phyloP scores from a whole-genome alignment of 306 rosid genomes.

The Corylus heterophylla region DNA sequence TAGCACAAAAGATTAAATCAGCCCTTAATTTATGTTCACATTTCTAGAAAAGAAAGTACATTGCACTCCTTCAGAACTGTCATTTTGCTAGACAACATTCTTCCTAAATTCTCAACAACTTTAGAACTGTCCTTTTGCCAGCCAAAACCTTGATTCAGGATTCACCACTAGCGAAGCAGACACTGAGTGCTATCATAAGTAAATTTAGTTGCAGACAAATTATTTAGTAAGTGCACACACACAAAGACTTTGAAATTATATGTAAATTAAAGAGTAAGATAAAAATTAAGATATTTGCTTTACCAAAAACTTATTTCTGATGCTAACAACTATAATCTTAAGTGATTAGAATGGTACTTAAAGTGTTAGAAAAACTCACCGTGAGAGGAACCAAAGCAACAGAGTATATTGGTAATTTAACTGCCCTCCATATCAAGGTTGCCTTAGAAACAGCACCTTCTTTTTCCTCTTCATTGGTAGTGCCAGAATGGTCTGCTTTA shows the following conservation, averaged over 20 bases:
- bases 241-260: not conserved
- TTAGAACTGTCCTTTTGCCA: not conserved
- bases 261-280: not conserved
- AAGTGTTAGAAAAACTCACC: slow-evolving; percentile 42
- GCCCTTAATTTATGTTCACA: not conserved
- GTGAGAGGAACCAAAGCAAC: slow-evolving; percentile 91
- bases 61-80: no score
- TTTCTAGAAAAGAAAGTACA: not conserved
- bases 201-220: not conserved
- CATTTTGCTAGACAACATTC: not conserved
- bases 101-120: not conserved
- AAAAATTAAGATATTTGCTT: not conserved
- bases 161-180: not conserved
- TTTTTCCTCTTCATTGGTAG: slow-evolving; percentile 30
- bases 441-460: slow-evolving; percentile 44
- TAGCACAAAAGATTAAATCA: not conserved
- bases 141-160: slow-evolving; percentile 7
- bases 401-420: slow-evolving; percentile 82
- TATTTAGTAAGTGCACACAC: not conserved
- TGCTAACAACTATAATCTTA: not conserved
- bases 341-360: not conserved
- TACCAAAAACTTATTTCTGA: not conserved
- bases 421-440: slow-evolving; percentile 81
- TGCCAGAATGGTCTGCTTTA: slow-evolving; percentile 22
- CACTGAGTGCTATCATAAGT: not conserved